These are phyloP conservation scores for Trichoderma sp. DNA, from an alignment of 2,329 filamentous ascomycete genomes.

Conservation along the genomic window DNA sequence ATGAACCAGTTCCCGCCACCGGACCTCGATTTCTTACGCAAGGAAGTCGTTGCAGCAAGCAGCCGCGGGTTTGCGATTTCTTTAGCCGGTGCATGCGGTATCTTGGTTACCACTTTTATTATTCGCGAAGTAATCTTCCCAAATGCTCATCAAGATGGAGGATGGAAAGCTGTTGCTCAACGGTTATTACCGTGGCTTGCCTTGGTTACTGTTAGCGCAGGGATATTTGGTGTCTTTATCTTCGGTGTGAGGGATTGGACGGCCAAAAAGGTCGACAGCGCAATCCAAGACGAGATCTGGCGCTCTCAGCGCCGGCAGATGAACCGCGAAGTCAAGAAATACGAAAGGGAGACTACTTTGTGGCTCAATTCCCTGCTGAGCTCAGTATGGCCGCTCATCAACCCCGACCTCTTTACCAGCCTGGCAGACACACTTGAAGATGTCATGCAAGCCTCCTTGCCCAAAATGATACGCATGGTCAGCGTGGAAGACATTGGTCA, in stretches of 20 bases:
- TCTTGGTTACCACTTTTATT: conserved; percentile 29
- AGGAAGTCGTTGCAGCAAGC: conserved; percentile 33
- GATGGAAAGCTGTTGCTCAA: neutral
- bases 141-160: conserved; percentile 7
- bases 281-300: conserved; percentile 70
- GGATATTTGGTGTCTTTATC: neutral
- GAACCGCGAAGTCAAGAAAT: conserved; percentile 38
- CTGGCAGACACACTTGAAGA: conserved; percentile 71
- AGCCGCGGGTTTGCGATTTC: conserved; percentile 37
- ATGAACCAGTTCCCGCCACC: conserved; percentile 47
- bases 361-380: conserved; percentile 70
- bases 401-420: conserved; percentile 69
- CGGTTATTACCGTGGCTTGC: conserved; percentile 33
- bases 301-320: conserved; percentile 57
- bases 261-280: conserved; percentile 55
- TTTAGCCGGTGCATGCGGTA: conserved; percentile 35
- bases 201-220: conserved; percentile 28
- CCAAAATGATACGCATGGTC: conserved; percentile 68
- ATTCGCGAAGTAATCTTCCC: conserved; percentile 22
- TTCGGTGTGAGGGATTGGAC: conserved; percentile 56
- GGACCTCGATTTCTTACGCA: conserved; percentile 43
- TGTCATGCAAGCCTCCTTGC: conserved; percentile 74
- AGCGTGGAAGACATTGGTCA: conserved; percentile 74
- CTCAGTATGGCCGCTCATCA: conserved; percentile 71
- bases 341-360: conserved; percentile 61